phyloP scores from a whole-genome alignment of 192 early-diverging fungal species.

The Entomortierella parvispora region DNA sequence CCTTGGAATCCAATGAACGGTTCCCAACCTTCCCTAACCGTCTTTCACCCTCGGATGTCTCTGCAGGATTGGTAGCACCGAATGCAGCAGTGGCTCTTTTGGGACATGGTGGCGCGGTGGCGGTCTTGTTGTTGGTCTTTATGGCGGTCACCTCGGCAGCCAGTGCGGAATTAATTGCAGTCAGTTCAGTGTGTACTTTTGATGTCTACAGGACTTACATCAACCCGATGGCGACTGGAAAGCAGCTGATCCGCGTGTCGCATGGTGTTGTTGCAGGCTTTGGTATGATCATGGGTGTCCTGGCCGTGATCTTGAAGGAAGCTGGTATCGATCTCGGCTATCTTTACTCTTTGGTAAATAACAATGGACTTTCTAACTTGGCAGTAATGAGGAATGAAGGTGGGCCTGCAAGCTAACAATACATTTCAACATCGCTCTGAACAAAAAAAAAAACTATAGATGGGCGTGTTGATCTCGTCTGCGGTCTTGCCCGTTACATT shows the following conservation, averaged over 20 bases:
- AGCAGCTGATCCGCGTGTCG: slow-evolving; percentile 65
- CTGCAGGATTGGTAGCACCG: slow-evolving; percentile 74
- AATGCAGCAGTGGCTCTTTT: slow-evolving; percentile 71
- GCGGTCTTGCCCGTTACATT: slow-evolving; percentile 74
- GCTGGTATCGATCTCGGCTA: slow-evolving; percentile 77
- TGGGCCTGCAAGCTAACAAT: no score
- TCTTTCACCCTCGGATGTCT: slow-evolving; percentile 63
- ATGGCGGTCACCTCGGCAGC: slow-evolving; percentile 84
- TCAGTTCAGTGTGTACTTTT: slow-evolving; percentile 78
- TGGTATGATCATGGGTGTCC: slow-evolving; percentile 76
- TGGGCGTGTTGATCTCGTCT: slow-evolving; percentile 74
- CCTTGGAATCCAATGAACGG: slow-evolving; percentile 61
- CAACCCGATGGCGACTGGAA: slow-evolving; percentile 70
- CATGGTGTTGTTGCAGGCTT: slow-evolving; percentile 65
- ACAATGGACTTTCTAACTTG: no score
- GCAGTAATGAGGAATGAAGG: no score
- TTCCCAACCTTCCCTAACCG: slow-evolving; percentile 68
- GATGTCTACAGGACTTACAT: slow-evolving; percentile 79
- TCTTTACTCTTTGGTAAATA: slow-evolving; percentile 59
- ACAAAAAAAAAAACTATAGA: slow-evolving; percentile 48
- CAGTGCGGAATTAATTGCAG: slow-evolving; percentile 79
- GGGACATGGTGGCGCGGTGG: slow-evolving; percentile 70
- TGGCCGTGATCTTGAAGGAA: slow-evolving; percentile 67
- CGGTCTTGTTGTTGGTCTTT: slow-evolving; percentile 73
- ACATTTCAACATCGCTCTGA: not conserved